Conservation (phyloP, 2,329 filamentous ascomycete genomes). For the Kalmusia sp. region DNA sequence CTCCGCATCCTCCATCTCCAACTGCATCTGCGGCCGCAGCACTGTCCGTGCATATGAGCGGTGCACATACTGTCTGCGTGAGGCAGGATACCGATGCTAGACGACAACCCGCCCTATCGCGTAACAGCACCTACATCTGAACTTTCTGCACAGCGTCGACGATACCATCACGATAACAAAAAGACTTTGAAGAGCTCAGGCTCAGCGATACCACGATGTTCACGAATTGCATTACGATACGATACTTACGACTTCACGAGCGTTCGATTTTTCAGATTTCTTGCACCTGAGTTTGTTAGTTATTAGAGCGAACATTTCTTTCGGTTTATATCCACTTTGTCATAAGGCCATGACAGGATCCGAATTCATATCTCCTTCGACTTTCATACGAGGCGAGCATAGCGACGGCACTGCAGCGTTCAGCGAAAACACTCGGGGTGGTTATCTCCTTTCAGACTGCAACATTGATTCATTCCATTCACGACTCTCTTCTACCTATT, state of each 20-base stretch:
- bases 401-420: conserved; percentile 46
- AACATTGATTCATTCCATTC: conserved; percentile 4
- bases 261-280: conserved; percentile 11
- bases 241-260: conserved; percentile 19
- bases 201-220: conserved; percentile 42
- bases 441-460: conserved; percentile 11
- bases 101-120: too few relatives aligned
- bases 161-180: conserved; percentile 28
- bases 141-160: conserved; percentile 16
- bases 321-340: conserved; percentile 9
- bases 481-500: conserved; percentile 9
- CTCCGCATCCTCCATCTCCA: conserved; percentile 31
- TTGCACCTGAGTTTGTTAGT: conserved; percentile 10
- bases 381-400: conserved; percentile 33
- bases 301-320: conserved; percentile 9
- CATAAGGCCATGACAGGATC: conserved; percentile 16
- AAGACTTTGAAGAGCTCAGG: conserved; percentile 47
- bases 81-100: conserved; percentile 47
- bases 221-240: conserved; percentile 20
- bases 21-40: conserved; percentile 48
- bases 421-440: conserved; percentile 25
- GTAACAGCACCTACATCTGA: conserved; percentile 2
- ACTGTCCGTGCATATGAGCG: conserved; percentile 50
- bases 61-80: conserved; percentile 51
- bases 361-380: conserved; percentile 22